Percentiles rank a stretch among this genome's conserved stretches.
Evolutionary conservation across 1,284 basidiomycete species (phyloP).

Genomic region (Apiotrichum laibachii): DNA sequence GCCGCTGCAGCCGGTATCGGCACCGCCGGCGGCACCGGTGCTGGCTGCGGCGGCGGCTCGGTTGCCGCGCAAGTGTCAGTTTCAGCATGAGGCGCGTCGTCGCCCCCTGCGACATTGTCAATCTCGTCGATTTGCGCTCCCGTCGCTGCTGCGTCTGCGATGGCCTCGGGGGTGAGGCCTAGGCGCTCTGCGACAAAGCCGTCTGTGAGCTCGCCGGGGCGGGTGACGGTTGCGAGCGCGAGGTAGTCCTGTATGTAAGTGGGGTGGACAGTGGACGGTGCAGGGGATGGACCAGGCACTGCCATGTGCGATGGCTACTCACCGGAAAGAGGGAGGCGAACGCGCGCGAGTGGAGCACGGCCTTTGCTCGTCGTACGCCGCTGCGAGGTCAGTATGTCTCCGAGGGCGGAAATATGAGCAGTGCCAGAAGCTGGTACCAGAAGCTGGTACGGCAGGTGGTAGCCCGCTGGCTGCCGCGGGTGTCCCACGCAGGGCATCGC

Average conservation of each 20-base stretch:
- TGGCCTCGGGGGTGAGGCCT: slow-evolving; percentile 8
- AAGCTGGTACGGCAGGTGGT: too few species aligned
- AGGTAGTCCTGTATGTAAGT: slow-evolving; percentile 34
- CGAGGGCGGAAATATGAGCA: not conserved
- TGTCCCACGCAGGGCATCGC: too few species aligned
- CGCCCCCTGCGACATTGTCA: not conserved
- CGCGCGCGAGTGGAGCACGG: slow-evolving; percentile 42
- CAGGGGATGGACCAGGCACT: not conserved
- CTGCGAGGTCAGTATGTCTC: not conserved
- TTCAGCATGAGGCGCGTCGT: not conserved
- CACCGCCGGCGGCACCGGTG: not conserved
- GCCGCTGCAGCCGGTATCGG: not conserved
- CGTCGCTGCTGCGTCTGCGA: not conserved
- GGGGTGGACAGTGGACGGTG: too few species aligned
- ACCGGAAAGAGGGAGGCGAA: slow-evolving; percentile 42
- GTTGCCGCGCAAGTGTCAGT: too few species aligned
- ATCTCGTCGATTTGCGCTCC: not conserved
- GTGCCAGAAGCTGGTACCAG: too few species aligned
- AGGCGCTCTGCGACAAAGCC: slow-evolving; percentile 32
- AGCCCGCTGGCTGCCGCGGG: too few species aligned
- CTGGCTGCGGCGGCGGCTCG: not conserved
- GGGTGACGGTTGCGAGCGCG: slow-evolving; percentile 38
- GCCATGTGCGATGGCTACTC: slow-evolving; percentile 1
- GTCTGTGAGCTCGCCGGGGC: slow-evolving; percentile 32
- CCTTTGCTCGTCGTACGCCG: slow-evolving; percentile 28